phyloP scores from a whole-genome alignment of 2,329 filamentous ascomycete species.

The Peltaster fructicola region DNA sequence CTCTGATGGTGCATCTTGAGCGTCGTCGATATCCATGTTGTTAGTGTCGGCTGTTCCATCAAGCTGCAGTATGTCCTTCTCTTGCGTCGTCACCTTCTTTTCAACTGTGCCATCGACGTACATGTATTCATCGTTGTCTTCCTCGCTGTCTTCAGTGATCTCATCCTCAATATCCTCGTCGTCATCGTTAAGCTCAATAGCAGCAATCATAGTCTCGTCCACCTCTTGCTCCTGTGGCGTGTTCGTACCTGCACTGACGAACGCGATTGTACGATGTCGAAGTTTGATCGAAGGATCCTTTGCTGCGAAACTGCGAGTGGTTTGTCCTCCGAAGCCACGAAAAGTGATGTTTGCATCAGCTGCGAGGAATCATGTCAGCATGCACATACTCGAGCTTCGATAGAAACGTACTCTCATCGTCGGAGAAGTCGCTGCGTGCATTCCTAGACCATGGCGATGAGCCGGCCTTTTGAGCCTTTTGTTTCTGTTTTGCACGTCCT shows the following conservation, averaged over 20 bases:
- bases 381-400: no score
- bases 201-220: slow-evolving; percentile 5
- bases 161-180: slow-evolving; percentile 8
- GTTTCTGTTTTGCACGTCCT: slow-evolving; percentile 12
- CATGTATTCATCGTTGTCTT: slow-evolving; percentile 3
- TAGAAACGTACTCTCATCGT: slow-evolving; percentile 2
- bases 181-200: slow-evolving; percentile 8
- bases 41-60: no score
- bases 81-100: slow-evolving; percentile 4
- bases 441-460: slow-evolving; percentile 4
- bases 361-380: no score
- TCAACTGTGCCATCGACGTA: slow-evolving; percentile 4
- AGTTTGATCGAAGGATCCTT: slow-evolving; percentile 33
- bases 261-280: slow-evolving; percentile 37
- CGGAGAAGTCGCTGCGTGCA: background rate
- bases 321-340: slow-evolving; percentile 14
- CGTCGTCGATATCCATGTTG: slow-evolving; percentile 2
- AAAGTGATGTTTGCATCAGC: slow-evolving; percentile 8
- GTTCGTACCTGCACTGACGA: slow-evolving; percentile 41
- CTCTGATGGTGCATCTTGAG: slow-evolving; percentile 2
- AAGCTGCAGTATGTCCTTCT: no score
- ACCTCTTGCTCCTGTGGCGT: slow-evolving; percentile 16
- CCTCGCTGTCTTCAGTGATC: slow-evolving; percentile 1
- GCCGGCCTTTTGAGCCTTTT: slow-evolving; percentile 8
- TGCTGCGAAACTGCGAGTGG: slow-evolving; percentile 11